These are phyloP conservation scores for Balamuthia mandrillaris DNA, from an alignment of 208 protist genomes.

Conservation along the genomic window DNA sequence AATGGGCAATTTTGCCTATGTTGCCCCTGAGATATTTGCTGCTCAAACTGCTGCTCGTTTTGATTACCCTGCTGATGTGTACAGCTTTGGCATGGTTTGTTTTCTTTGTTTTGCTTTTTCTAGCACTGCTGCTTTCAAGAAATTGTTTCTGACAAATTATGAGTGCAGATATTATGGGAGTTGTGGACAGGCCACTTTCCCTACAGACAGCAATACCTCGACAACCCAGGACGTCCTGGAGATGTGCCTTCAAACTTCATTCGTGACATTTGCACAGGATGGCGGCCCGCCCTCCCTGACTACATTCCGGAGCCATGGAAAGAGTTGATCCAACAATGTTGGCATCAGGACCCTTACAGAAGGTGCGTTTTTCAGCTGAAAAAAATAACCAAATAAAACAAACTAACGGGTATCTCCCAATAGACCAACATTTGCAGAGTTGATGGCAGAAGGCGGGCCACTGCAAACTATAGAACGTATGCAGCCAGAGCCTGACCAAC, in stretches of 20 bases:
- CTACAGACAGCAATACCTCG: background rate
- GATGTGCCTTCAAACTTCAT: background rate
- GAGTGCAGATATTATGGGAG: slow-evolving; percentile 13
- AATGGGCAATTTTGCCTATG: slow-evolving; percentile 12
- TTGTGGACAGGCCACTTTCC: background rate
- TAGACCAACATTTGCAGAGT: background rate
- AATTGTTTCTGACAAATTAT: no score
- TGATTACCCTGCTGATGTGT: background rate
- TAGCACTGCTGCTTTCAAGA: no score
- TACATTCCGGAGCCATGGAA: background rate
- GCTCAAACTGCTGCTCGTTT: background rate
- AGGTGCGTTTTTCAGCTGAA: background rate
- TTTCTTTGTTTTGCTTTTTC: no score
- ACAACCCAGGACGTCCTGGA: background rate
- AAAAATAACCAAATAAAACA: background rate
- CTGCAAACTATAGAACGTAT: background rate
- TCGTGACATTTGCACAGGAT: background rate
- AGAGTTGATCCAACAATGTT: background rate
- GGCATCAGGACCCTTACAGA: background rate
- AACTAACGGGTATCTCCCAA: background rate
- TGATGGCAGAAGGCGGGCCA: background rate
- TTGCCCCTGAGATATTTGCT: slow-evolving; percentile 10
- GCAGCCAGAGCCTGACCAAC: no score
- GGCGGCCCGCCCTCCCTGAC: background rate
- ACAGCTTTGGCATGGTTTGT: slow-evolving; percentile 16